These are phyloP conservation scores for Alternaria tenuissima DNA, from an alignment of 2,329 filamentous ascomycete species.

Conservation along the genomic window DNA sequence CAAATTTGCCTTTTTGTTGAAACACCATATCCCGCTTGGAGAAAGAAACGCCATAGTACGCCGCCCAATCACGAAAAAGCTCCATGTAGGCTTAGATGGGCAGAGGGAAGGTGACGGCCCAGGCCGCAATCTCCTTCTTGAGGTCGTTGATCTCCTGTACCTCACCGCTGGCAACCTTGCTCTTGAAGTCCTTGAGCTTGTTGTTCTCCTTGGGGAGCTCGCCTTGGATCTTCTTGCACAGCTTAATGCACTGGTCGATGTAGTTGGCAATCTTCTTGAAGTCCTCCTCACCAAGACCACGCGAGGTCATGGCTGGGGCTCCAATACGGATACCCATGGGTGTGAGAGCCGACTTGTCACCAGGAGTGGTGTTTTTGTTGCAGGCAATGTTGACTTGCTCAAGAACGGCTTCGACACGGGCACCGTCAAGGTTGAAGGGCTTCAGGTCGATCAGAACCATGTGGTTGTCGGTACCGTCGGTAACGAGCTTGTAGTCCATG, in stretches of 20 bases:
- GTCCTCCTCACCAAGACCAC: conserved; percentile 88
- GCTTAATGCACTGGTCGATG: conserved; percentile 87
- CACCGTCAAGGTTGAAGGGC: conserved; percentile 85
- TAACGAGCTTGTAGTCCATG: conserved; percentile 87
- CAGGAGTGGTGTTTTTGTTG: conserved; percentile 99
- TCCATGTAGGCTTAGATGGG: conserved; percentile 65
- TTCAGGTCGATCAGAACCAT: conserved; percentile 93
- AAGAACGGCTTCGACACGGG: conserved; percentile 86
- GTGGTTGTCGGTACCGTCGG: conserved; percentile 96
- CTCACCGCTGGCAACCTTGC: conserved; percentile 81
- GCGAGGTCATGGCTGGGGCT: conserved; percentile 95
- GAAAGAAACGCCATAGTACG: conserved; percentile 28
- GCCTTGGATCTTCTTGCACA: conserved; percentile 87
- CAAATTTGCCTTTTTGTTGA: conserved; percentile 36
- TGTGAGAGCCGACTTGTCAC: conserved; percentile 90
- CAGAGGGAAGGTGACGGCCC: conserved; percentile 91
- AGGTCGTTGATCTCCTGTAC: conserved; percentile 83
- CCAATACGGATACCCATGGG: conserved; percentile 94
- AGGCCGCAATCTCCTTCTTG: conserved; percentile 86
- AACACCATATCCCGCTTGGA: conserved; percentile 13
- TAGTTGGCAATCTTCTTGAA: conserved; percentile 82
- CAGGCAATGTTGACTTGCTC: conserved; percentile 95
- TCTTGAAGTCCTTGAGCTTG: conserved; percentile 99
- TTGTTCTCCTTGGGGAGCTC: conserved; percentile 94
- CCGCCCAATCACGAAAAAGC: conserved; percentile 13